Percentiles rank a stretch among this genome's conserved stretches.
These are phyloP conservation scores for Cercospora canescens DNA, from an alignment of 2,329 filamentous ascomycete species.

Conservation along the genomic window DNA sequence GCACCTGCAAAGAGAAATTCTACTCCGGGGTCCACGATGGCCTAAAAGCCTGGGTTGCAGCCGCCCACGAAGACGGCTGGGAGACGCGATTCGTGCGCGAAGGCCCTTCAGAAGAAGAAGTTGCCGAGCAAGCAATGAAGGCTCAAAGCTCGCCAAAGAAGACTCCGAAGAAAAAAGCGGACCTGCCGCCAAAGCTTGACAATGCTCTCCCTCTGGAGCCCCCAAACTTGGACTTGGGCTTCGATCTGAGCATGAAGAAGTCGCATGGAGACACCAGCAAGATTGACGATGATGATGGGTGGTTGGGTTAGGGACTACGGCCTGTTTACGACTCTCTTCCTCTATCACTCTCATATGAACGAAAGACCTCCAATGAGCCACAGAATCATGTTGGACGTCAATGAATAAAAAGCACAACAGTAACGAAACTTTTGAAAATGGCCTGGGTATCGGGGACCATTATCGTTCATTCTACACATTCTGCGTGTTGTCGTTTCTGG, in stretches of 20 bases:
- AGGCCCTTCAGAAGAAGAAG: slow-evolving; percentile 56
- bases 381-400: background rate
- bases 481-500: background rate
- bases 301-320: slow-evolving; percentile 29
- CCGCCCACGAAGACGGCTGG: slow-evolving; percentile 86
- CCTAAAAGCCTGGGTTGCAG: slow-evolving; percentile 85
- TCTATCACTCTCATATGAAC: background rate
- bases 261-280: slow-evolving; percentile 9
- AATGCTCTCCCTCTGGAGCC: slow-evolving; percentile 17
- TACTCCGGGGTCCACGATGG: slow-evolving; percentile 90
- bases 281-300: slow-evolving; percentile 31
- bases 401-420: slow-evolving; percentile 1
- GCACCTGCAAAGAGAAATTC: slow-evolving; percentile 97
- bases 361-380: background rate
- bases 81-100: slow-evolving; percentile 77
- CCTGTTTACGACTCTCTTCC: background rate
- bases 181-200: slow-evolving; percentile 27
- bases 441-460: background rate
- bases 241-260: slow-evolving; percentile 23
- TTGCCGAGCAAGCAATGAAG: slow-evolving; percentile 42
- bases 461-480: background rate
- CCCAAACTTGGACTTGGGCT: slow-evolving; percentile 28
- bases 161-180: slow-evolving; percentile 35
- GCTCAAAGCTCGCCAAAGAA: slow-evolving; percentile 45
- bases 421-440: background rate